phyloP scores from a whole-genome alignment of 768 basidiomycete species.

The Dioszegia hungarica region DNA sequence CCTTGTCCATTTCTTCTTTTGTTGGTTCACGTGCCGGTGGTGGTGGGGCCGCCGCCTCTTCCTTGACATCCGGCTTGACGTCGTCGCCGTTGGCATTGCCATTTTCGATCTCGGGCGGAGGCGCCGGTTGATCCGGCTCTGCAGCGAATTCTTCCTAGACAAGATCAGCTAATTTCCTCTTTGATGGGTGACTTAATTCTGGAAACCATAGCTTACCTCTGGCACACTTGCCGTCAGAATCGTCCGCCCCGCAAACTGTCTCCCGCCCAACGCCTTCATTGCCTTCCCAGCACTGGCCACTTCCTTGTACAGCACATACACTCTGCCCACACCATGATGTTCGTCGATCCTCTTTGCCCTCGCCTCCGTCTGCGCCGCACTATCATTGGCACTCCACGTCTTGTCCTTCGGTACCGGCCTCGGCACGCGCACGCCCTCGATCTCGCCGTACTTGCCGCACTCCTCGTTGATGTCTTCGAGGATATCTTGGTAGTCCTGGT shows the following conservation, averaged over 20 bases:
- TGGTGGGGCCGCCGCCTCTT: slow-evolving; percentile 22
- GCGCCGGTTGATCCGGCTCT: slow-evolving; percentile 40
- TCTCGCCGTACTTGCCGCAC: slow-evolving; percentile 42
- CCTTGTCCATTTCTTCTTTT: slow-evolving; percentile 40
- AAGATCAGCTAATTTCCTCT: not conserved
- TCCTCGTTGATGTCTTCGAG: slow-evolving; percentile 77
- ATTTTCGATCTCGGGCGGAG: slow-evolving; percentile 28
- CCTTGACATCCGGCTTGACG: not conserved
- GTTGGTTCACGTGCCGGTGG: slow-evolving; percentile 41
- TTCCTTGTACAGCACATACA: slow-evolving; percentile 81
- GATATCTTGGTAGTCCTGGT: slow-evolving; percentile 88
- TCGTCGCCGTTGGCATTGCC: not conserved
- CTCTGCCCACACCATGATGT: slow-evolving; percentile 86
- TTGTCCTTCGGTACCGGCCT: slow-evolving; percentile 59
- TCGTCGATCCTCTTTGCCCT: slow-evolving; percentile 53
- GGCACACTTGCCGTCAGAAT: slow-evolving; percentile 46
- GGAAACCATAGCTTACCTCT: slow-evolving; percentile 42
- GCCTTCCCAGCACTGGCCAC: slow-evolving; percentile 63
- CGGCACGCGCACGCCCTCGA: slow-evolving; percentile 42
- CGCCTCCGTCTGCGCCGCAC: slow-evolving; percentile 66
- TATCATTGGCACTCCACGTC: slow-evolving; percentile 57
- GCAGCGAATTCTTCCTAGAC: slow-evolving; percentile 45
- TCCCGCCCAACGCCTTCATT: slow-evolving; percentile 80
- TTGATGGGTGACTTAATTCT: too few relatives aligned
- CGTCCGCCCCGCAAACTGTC: slow-evolving; percentile 50